These are phyloP conservation scores for Aleurites moluccanus DNA, from an alignment of 441 rosid species.

Conservation along the genomic window DNA sequence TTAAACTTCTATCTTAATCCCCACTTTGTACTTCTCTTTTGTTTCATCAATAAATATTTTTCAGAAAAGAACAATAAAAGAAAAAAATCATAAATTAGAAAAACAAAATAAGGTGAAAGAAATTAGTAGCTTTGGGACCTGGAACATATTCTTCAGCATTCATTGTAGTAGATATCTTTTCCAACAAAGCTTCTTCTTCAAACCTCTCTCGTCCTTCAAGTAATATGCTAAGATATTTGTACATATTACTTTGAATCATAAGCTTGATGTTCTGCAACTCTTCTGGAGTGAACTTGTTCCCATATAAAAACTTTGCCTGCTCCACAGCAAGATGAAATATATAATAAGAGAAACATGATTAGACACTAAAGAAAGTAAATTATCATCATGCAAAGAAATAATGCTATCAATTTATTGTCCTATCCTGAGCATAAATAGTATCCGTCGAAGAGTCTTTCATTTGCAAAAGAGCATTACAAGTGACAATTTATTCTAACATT, in stretches of 20 bases:
- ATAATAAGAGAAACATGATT: not conserved
- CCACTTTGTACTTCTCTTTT: not conserved
- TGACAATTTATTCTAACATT: not conserved
- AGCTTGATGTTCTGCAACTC: constrained; percentile 53
- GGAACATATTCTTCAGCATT: constrained; percentile 27
- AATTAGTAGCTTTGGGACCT: constrained; percentile 23
- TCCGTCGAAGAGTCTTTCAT: not conserved
- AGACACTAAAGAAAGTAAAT: not conserved
- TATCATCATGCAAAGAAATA: not conserved
- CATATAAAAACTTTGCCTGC: constrained; percentile 61
- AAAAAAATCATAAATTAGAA: not conserved
- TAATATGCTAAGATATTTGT: constrained; percentile 59
- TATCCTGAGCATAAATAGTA: not conserved
- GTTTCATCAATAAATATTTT: not conserved
- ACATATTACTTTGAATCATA: constrained; percentile 68
- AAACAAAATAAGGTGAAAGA: not conserved
- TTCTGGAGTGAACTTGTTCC: constrained; percentile 47
- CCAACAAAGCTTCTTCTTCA: constrained; percentile 53
- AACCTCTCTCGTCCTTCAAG: constrained; percentile 63
- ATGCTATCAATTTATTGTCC: not conserved
- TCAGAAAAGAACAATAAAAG: not conserved
- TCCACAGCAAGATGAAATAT: constrained; percentile 10
- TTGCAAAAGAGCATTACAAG: not conserved
- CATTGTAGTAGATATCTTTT: constrained; percentile 8
- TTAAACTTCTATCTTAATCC: not conserved